phyloP scores from a whole-genome alignment of 1,139 yeast species.

The Candida labiduridarum region DNA sequence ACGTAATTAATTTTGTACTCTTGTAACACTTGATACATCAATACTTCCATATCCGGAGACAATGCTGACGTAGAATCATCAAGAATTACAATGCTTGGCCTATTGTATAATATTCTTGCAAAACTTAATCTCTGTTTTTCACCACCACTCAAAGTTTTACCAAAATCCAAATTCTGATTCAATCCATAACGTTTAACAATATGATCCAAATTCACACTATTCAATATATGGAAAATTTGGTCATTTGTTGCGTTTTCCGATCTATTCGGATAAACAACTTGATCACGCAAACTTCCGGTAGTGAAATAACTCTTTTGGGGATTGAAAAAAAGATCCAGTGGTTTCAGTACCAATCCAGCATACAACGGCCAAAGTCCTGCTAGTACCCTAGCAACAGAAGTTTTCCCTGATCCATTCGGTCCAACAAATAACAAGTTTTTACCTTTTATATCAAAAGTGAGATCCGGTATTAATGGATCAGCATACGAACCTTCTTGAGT shows the following conservation, averaged over 20 bases:
- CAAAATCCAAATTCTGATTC: conserved; percentile 55
- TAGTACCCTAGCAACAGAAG: conserved; percentile 79
- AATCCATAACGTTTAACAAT: conserved; percentile 48
- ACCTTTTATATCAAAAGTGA: conserved; percentile 67
- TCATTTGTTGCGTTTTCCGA: conserved; percentile 61
- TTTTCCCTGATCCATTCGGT: conserved; percentile 88
- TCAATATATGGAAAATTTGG: conserved; percentile 65
- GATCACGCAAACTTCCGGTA: conserved; percentile 83
- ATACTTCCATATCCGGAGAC: conserved; percentile 88
- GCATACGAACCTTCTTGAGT: conserved; percentile 58
- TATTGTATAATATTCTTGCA: conserved; percentile 82
- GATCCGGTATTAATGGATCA: conserved; percentile 52
- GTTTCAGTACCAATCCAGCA: conserved; percentile 79
- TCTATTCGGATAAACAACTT: conserved; percentile 81
- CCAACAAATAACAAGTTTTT: conserved; percentile 83
- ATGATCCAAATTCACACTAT: conserved; percentile 80
- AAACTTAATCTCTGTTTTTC: conserved; percentile 91
- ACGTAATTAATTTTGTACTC: conserved; percentile 73
- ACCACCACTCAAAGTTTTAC: conserved; percentile 86
- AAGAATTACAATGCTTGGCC: conserved; percentile 79
- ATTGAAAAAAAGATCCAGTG: conserved; percentile 71
- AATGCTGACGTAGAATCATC: conserved; percentile 96
- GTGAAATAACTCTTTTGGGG: conserved; percentile 84
- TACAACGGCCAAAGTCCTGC: conserved; percentile 95
- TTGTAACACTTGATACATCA: conserved; percentile 76